Percentiles rank a stretch among this genome's conserved stretches.
These are phyloP conservation scores for Plantago lanceolata DNA, from an alignment of 305 asterid genomes.

Conservation along the genomic window DNA sequence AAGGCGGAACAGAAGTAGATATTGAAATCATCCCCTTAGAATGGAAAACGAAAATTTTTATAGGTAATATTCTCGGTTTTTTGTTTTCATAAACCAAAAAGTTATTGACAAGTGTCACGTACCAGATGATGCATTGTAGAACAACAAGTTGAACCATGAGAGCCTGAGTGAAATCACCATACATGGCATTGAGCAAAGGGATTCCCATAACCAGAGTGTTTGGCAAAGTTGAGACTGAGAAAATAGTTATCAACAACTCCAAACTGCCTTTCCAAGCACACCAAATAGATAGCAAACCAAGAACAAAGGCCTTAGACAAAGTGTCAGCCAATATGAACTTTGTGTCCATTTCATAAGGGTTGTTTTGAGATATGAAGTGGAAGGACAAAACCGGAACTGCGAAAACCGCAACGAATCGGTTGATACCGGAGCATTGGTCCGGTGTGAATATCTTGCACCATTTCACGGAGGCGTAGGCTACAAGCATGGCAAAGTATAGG, in stretches of 20 bases:
- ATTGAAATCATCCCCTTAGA: no score
- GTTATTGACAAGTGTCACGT: not conserved
- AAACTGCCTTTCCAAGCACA: constrained; percentile 30
- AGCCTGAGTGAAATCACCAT: constrained; percentile 54
- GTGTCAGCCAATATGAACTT: constrained; percentile 59
- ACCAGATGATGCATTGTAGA: constrained; percentile 78
- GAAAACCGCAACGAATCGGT: constrained; percentile 65
- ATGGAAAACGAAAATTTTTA: no score
- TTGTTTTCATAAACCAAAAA: no score
- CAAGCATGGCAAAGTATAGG: constrained; percentile 60
- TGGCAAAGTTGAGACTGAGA: constrained; percentile 67
- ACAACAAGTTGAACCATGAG: constrained; percentile 73
- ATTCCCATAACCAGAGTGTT: constrained; percentile 75
- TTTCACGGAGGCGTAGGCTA: constrained; percentile 57
- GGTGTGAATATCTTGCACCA: constrained; percentile 72
- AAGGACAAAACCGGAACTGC: constrained; percentile 69
- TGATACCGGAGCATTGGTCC: constrained; percentile 70
- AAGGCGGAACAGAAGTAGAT: no score
- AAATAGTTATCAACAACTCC: constrained; percentile 65
- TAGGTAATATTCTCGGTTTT: no score
- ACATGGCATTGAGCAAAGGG: constrained; percentile 70
- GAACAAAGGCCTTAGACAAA: constrained; percentile 41
- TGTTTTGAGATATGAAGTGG: constrained; percentile 67
- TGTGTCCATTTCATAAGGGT: constrained; percentile 62
- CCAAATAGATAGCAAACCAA: constrained; percentile 37